phyloP scores from a whole-genome alignment of 1,284 basidiomycete genomes.

The Naganishia sp. region DNA sequence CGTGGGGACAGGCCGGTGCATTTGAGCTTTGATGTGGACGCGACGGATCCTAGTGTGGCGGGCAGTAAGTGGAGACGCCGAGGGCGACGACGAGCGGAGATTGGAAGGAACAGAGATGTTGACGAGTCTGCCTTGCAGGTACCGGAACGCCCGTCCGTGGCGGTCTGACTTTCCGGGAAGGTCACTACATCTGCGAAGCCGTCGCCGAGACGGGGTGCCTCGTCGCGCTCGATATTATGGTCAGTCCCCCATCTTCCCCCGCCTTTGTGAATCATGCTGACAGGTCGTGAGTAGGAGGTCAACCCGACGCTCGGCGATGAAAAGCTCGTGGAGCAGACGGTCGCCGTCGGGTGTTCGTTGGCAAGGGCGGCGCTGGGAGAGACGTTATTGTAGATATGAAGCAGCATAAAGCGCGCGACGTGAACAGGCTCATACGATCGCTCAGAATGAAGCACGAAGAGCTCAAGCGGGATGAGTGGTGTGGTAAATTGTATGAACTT shows the following conservation, averaged over 20 bases:
- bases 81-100: not conserved
- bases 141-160: slow-evolving; percentile 71
- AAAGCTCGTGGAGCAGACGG: slow-evolving; percentile 77
- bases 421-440: no score
- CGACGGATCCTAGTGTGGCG: slow-evolving; percentile 87
- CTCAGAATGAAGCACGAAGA: no score
- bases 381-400: slow-evolving; percentile 51
- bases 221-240: slow-evolving; percentile 89
- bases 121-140: slow-evolving; percentile 35
- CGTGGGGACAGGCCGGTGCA: slow-evolving; percentile 82
- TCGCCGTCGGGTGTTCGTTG: slow-evolving; percentile 90
- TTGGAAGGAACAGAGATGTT: slow-evolving; percentile 1
- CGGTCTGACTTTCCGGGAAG: slow-evolving; percentile 94
- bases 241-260: slow-evolving; percentile 48
- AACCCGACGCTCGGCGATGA: slow-evolving; percentile 82
- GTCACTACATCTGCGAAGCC: slow-evolving; percentile 91
- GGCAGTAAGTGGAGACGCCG: slow-evolving; percentile 61
- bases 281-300: slow-evolving; percentile 73
- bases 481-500: no score
- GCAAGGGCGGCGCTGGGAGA: slow-evolving; percentile 84
- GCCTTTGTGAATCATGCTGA: no score
- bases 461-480: no score
- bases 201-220: slow-evolving; percentile 90
- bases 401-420: not conserved
- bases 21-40: slow-evolving; percentile 95